Conservation (phyloP, 768 basidiomycete genomes). For the Coprinopsis marcescibilis region DNA sequence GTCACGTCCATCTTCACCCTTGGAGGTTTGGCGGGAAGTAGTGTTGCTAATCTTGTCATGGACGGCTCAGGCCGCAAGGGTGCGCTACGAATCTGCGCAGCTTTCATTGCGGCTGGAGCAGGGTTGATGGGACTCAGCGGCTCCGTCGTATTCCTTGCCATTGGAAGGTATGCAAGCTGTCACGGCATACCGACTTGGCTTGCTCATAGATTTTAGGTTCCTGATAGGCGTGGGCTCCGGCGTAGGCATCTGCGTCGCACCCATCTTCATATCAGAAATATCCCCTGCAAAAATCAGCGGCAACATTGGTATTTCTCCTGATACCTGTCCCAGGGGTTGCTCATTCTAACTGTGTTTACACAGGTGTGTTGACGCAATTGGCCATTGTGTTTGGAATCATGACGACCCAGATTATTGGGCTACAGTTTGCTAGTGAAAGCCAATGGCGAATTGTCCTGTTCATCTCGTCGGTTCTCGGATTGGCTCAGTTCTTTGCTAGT, state of each 20-base stretch:
- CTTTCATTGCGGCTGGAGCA: slow-evolving; percentile 52
- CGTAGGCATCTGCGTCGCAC: slow-evolving; percentile 71
- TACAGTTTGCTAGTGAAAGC: slow-evolving; percentile 61
- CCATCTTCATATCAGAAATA: slow-evolving; percentile 82
- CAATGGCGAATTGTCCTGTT: slow-evolving; percentile 70
- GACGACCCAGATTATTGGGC: slow-evolving; percentile 74
- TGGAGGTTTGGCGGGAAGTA: slow-evolving; percentile 79
- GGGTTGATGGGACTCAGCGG: slow-evolving; percentile 60
- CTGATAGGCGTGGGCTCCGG: slow-evolving; percentile 69
- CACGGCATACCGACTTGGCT: neutral
- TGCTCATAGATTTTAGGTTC: slow-evolving; percentile 33
- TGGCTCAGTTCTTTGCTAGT: slow-evolving; percentile 51
- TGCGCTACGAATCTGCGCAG: slow-evolving; percentile 54
- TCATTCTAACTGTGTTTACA: neutral
- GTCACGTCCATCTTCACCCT: slow-evolving; percentile 84
- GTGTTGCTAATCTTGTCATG: slow-evolving; percentile 61
- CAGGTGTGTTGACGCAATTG: slow-evolving; percentile 78
- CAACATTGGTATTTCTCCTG: slow-evolving; percentile 49
- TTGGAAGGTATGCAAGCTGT: slow-evolving; percentile 53
- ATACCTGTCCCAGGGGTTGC: neutral
- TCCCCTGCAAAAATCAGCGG: slow-evolving; percentile 73
- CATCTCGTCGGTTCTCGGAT: slow-evolving; percentile 51
- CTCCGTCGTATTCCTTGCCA: slow-evolving; percentile 45
- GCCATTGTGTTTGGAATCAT: slow-evolving; percentile 84
- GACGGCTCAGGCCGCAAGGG: slow-evolving; percentile 68